Evolutionary conservation across 2,329 filamentous ascomycete species (phyloP), one percentile per base, ranked within the genome.

Genomic region (Leptographium wingfieldii): DNA sequence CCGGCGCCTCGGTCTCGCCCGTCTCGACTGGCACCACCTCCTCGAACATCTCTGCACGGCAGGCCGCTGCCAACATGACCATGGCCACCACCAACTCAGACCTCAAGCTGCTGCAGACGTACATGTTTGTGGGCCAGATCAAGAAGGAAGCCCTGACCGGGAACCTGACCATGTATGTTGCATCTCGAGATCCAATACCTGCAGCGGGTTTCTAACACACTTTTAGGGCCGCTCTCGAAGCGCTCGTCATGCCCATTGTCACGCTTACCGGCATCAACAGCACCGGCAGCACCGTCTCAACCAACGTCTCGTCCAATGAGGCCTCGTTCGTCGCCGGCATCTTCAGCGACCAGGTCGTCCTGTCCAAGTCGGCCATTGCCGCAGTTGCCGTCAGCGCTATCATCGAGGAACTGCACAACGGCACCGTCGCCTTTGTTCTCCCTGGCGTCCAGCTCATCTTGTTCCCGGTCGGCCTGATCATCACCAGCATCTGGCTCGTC

Each of bases 241-340:
- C 77, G 6, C 74, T 88, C 48, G 77, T 90, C 63, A 81, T 87
- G 69, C 87, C 87, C 9, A 76, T 75, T n/a, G 80, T 91, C 61
- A 83, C 82, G 19, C 79, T 91, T 55, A 79, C 80, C 14, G 86
- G 79, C n/a, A 74, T 72, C 49, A 81, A 79, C 65, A 66, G 74
- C 33, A 70, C 72, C 16, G 82, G 82, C 63, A 68, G 75, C 66
- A 70, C 72, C 1, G 76, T 88, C 61, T 79, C 74, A 66, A 86
- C 86, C 56, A 84, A 81, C 40, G 80, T 90, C 57, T 85, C 85
- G 11, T 79, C 82, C 62, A 84, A 86, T 70, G 84, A 89, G 69
- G 86, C 87, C 19, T 79, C 81, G 7, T 91, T 90, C 66, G 80
- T 90, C 48, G 81, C 80, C 16, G 87, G 87, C 57, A 80, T 87